Base-by-base conservation (phyloP, 78 protist species). In the Dictyostelium firmibasis region DNA sequence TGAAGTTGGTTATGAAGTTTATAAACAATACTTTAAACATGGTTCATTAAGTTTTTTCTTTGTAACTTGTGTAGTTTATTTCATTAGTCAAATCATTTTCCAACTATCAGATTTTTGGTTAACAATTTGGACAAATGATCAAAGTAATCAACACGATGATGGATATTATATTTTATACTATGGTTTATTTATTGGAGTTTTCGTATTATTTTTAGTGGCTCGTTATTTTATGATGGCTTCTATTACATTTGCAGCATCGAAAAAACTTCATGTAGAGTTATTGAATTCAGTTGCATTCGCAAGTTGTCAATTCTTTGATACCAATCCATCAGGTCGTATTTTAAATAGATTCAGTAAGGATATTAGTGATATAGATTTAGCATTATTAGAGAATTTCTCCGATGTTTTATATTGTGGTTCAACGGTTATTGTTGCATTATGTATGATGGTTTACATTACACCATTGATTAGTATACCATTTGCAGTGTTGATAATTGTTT, bases 251-350 rank as follows among this genome's bases (percentile, higher is more conserved):
- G 23, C 25, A 8, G 35, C 86, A n/a, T n/a, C 86, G 2, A 47
- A 25, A 16, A 36, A 35, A 2, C 35, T 87, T 3, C 93, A 87
- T 31, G 31, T 41, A 4, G 13, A 64, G 2, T 31, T 87, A n/a
- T 53, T 87, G 18, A 18, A n/a, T 14, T 35, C 77, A 14, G 38
- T 87, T 29, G n/a, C 76, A 23, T 16, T n/a, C 3, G 84, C 96
- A 36, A 70, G 91, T 20, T 47, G 76, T 36, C 69, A 43, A 29
- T 92, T 92, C 85, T 93, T 93, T 78, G 92, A 85, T 25, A 23
- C 38, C 11, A 93, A 85, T 57, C 96, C 96, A 23, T 29, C 86
- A 4, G 96, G 96, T 33, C 79, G 96, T 70, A 93, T 93, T 5
- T 20, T 93, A 44, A 93, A 93, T 74, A 62, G 91, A 44, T 93